Evolutionary conservation across 108 stramenopile genomes (phyloP).

Genomic region (Epithemia pelagica): DNA sequence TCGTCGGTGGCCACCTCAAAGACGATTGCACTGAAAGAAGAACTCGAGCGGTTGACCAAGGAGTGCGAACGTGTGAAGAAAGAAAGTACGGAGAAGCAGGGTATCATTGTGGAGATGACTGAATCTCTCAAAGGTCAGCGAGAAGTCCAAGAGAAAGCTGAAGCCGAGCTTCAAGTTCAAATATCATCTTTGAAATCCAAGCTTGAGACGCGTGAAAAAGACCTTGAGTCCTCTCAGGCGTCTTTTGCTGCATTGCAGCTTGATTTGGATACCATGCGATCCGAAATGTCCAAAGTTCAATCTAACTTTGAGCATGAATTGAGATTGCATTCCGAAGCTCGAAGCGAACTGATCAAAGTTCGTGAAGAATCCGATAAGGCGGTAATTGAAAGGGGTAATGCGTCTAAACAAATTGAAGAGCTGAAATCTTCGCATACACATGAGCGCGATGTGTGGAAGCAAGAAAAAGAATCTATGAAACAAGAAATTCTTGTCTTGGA

Average conservation of each 20-base stretch:
- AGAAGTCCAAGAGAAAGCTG: slow-evolving; percentile 59
- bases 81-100: slow-evolving; percentile 44
- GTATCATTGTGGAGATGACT: slow-evolving; percentile 61
- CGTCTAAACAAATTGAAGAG: slow-evolving; percentile 30
- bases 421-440: slow-evolving; percentile 32
- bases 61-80: slow-evolving; percentile 26
- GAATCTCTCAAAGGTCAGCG: slow-evolving; percentile 65
- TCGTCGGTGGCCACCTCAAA: slow-evolving; percentile 57
- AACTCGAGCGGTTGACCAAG: slow-evolving; percentile 31
- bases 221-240: slow-evolving; percentile 39
- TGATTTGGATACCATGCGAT: slow-evolving; percentile 46
- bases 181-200: slow-evolving; percentile 41
- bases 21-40: slow-evolving; percentile 35
- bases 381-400: slow-evolving; percentile 18
- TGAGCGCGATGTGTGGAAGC: slow-evolving; percentile 32
- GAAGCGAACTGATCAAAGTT: slow-evolving; percentile 55
- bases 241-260: slow-evolving; percentile 34
- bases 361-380: slow-evolving; percentile 53
- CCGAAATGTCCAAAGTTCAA: slow-evolving; percentile 35
- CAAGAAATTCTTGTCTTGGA: slow-evolving; percentile 39
- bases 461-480: slow-evolving; percentile 46
- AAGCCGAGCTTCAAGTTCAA: slow-evolving; percentile 43
- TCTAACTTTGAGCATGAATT: slow-evolving; percentile 83
- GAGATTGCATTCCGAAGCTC: slow-evolving; percentile 63
- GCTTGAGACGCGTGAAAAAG: slow-evolving; percentile 33